These are phyloP conservation scores for Monosporascus sp. DNA, from an alignment of 2,329 filamentous ascomycete species.

Conservation along the genomic window DNA sequence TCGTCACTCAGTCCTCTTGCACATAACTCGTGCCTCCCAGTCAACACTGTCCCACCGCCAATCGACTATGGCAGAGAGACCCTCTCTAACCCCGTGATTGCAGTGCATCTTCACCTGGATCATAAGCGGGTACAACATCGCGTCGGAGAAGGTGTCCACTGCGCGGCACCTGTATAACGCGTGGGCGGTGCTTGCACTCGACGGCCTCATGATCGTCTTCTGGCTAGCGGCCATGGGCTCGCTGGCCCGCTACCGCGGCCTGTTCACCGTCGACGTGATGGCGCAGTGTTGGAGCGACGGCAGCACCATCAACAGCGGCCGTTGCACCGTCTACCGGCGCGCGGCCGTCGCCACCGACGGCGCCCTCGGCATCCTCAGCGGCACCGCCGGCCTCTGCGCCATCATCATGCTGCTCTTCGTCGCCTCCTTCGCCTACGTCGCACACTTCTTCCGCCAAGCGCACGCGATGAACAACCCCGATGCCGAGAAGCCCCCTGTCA, in stretches of 20 bases:
- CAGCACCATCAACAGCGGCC: conserved; percentile 33
- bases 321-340: conserved; percentile 27
- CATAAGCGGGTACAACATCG: conserved; percentile 34
- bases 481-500: conserved; percentile 16
- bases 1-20: not conserved
- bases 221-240: conserved; percentile 41
- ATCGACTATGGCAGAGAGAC: not conserved
- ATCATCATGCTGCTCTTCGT: conserved; percentile 29
- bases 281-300: conserved; percentile 32
- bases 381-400: conserved; percentile 39
- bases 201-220: conserved; percentile 39
- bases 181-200: conserved; percentile 38
- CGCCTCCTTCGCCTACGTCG: conserved; percentile 25
- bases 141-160: conserved; percentile 33
- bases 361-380: conserved; percentile 32
- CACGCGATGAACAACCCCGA: conserved; percentile 13
- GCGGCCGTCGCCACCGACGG: conserved; percentile 29
- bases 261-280: conserved; percentile 28
- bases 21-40: too few relatives aligned
- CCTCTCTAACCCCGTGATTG: not conserved
- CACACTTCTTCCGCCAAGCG: conserved; percentile 26
- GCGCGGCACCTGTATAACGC: conserved; percentile 36
- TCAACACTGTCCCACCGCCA: conserved; percentile 1
- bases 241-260: conserved; percentile 33
- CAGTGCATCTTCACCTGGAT: conserved; percentile 43